Evolutionary conservation across 2,329 filamentous ascomycete species (phyloP).

Genomic region (Berkeleyomyces rouxiae): DNA sequence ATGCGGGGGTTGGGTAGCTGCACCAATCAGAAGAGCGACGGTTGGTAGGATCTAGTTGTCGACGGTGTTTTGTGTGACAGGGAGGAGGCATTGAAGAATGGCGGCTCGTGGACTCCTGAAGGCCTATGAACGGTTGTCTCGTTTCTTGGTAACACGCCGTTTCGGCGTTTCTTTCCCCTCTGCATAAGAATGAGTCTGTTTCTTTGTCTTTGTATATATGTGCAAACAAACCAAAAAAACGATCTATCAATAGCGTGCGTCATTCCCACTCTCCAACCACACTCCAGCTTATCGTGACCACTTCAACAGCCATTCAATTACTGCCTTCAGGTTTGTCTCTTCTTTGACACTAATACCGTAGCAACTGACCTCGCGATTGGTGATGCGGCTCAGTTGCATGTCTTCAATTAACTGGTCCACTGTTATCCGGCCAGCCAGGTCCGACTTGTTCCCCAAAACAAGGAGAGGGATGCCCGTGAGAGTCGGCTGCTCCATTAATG

Average conservation of each 20-base stretch:
- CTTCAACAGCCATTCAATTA: conserved; percentile 91
- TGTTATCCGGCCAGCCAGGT: conserved; percentile 74
- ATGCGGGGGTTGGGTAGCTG: no score
- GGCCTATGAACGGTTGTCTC: no score
- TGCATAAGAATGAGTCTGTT: background rate
- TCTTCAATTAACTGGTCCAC: conserved; percentile 93
- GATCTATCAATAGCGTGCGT: background rate
- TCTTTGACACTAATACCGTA: conserved; percentile 98
- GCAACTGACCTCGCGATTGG: conserved; percentile 87
- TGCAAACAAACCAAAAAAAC: background rate
- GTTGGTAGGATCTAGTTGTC: no score
- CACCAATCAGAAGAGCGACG: no score
- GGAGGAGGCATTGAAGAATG: no score
- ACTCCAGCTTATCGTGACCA: conserved; percentile 49
- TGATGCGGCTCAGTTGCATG: conserved; percentile 76
- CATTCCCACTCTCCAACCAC: background rate
- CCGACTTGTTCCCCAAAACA: conserved; percentile 93
- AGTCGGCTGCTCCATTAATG: conserved; percentile 67
- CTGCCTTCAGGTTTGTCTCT: conserved; percentile 94
- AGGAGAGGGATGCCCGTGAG: conserved; percentile 82
- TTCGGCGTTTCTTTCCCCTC: no score
- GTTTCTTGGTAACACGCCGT: no score
- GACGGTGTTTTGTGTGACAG: no score
- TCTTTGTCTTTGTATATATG: background rate
- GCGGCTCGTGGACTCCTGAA: no score